Evolutionary conservation across 352 stramenopile genomes (phyloP), one percentile per base, ranked within the genome.

Genomic region (Saprolegnia parasitica): DNA sequence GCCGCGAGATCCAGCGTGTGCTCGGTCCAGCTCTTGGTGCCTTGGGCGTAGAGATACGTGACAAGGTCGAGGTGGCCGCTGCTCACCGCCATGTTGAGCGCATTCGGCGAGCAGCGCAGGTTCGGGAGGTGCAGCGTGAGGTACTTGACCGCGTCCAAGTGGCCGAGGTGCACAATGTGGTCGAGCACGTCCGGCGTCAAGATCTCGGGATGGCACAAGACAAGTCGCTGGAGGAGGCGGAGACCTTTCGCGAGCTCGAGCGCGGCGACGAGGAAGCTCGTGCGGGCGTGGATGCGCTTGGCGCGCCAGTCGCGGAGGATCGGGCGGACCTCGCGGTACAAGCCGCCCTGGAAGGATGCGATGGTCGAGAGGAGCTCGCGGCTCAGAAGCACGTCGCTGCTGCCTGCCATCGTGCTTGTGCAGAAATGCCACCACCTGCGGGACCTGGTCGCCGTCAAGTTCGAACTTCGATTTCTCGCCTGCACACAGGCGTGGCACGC

Each of bases 21-120:
- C 24, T 40, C 35, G 24, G 52, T 42, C 24, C 52, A 60, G 24
- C 24, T 40, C 52, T 60, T 60, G 3, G 24, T 60, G 24, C 52
- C 52, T 42, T 35, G 35, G 16, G 52, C 52, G 35, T 60, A 9
- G 8, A 60, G 35, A 9, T 26, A 60, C 13, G 24, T 24, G 13
- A 60, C 35, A 18, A 60, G 24, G 9, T 60, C n/a, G 13, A 60
- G 16, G 20, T 40, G 52, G 35, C 35, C 52, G 13, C 16, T 42
- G 52, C 13, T 24, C 35, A 40, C 52, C 24, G 52, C 52, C 24
- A 60, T 60, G 35, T 60, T 60, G 24, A 60, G 24, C 11, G 52
- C 52, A 10, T 49, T 49, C 3, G 42, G 42, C 42, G 42, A 49
- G 42, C 42, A 49, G 13, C 42, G 42, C 10, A n/a, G 4, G 13